Evolutionary conservation across 768 basidiomycete genomes (phyloP).

Genomic region (Omphalotus guepiniiformis): DNA sequence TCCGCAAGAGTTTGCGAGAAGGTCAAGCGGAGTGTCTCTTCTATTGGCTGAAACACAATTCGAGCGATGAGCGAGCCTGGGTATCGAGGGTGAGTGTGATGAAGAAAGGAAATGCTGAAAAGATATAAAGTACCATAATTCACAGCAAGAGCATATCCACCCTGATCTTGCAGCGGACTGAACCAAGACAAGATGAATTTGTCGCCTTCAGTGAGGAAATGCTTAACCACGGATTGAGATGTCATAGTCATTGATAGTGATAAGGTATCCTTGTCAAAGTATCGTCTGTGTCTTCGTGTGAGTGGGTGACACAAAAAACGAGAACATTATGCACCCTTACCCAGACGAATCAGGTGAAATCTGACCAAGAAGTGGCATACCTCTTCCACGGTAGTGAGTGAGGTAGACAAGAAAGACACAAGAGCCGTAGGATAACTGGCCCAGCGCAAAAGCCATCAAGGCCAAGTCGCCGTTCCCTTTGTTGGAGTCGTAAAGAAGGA

Average conservation of each 20-base stretch:
- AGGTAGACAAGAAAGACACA: constrained; percentile 56
- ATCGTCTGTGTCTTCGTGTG: constrained; percentile 16
- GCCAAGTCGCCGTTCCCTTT: constrained; percentile 40
- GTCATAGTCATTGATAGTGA: constrained; percentile 80
- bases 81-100: not conserved
- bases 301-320: not conserved
- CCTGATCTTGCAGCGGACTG: constrained; percentile 83
- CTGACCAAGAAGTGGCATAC: constrained; percentile 23
- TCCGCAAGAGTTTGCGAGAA: constrained; percentile 63
- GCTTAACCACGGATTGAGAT: constrained; percentile 85
- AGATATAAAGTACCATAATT: constrained; percentile 73
- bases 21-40: constrained; percentile 86
- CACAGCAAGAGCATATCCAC: constrained; percentile 91
- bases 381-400: constrained; percentile 30
- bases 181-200: constrained; percentile 83
- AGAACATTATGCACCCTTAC: no score
- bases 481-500: constrained; percentile 49
- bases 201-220: constrained; percentile 94
- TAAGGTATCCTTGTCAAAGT: constrained; percentile 46
- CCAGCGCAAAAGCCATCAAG: constrained; percentile 80
- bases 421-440: constrained; percentile 73
- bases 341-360: constrained; percentile 23
- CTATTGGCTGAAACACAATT: constrained; percentile 91
- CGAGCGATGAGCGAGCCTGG: constrained; percentile 89
- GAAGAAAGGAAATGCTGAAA: not conserved